These are phyloP conservation scores for Straminergon stramineum DNA, from an alignment of 225 moss, liverwort and hornwort species.

Conservation along the genomic window DNA sequence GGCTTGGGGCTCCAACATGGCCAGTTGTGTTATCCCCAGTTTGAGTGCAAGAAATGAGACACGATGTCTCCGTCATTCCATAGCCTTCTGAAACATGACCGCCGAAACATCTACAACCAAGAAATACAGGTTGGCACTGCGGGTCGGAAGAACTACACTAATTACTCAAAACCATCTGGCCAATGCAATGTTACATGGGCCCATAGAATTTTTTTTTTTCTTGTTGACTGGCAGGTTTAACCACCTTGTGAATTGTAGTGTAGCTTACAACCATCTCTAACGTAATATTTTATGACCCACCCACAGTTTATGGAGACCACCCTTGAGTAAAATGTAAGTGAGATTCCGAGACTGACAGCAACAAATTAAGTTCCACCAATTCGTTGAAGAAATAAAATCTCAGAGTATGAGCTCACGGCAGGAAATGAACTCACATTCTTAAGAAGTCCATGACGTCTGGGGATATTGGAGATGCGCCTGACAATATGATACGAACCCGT, in stretches of 20 bases:
- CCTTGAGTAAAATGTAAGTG: neutral
- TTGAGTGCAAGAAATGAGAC: conserved; percentile 51
- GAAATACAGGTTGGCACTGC: neutral
- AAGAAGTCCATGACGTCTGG: conserved; percentile 86
- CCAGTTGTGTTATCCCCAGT: conserved; percentile 61
- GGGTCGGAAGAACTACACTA: neutral
- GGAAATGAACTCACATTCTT: conserved; percentile 41
- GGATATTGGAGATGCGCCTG: conserved; percentile 93
- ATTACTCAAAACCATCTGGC: neutral
- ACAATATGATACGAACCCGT: conserved; percentile 69
- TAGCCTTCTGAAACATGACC: conserved; percentile 87
- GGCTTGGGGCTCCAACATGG: conserved; percentile 77
- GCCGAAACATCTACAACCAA: conserved; percentile 70
- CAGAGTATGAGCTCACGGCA: neutral
- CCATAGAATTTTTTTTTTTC: neutral
- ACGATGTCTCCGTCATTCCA: conserved; percentile 94
- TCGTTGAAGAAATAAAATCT: neutral
- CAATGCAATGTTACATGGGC: neutral
- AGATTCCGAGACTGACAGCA: neutral
- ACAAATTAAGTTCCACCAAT: neutral
- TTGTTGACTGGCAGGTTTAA: neutral
- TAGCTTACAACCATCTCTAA: neutral
- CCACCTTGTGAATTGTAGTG: neutral
- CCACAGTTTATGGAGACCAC: neutral
- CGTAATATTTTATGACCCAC: neutral